Conservation (phyloP, 306 rosid genomes). For the Trifolium pratense region DNA sequence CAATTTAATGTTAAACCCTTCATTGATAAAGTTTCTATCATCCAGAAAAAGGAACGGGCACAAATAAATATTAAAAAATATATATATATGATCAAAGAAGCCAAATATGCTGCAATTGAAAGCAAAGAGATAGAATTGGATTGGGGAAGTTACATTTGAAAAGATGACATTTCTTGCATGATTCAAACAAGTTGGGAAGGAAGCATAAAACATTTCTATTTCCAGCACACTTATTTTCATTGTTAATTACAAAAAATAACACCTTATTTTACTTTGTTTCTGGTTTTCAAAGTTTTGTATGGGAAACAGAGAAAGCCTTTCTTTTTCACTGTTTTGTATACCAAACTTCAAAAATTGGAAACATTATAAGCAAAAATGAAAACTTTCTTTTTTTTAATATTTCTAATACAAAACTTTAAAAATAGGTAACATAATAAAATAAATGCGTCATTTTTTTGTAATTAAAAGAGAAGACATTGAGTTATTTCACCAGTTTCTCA, state of each 20-base stretch:
- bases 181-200: conserved; percentile 21
- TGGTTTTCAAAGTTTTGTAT: not conserved
- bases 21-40: conserved; percentile 94
- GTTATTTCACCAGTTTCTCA: not conserved
- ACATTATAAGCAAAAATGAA: not conserved
- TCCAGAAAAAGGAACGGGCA: conserved; percentile 40
- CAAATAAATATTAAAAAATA: conserved; percentile 26
- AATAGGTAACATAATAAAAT: not conserved
- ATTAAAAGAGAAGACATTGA: not conserved
- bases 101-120: conserved; percentile 19
- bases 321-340: not conserved
- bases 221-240: not conserved
- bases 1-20: conserved; percentile 96
- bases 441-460: not conserved
- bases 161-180: conserved; percentile 9
- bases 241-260: not conserved
- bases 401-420: not conserved
- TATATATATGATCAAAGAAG: not conserved
- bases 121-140: conserved; percentile 5
- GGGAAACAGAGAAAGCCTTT: not conserved
- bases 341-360: conserved; percentile 1
- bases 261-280: not conserved
- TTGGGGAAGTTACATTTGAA: not conserved
- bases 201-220: conserved; percentile 2
- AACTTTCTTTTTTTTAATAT: not conserved